Evolutionary conservation across 345 rosid species (phyloP).

Genomic region (Hibiscus tridactylites): DNA sequence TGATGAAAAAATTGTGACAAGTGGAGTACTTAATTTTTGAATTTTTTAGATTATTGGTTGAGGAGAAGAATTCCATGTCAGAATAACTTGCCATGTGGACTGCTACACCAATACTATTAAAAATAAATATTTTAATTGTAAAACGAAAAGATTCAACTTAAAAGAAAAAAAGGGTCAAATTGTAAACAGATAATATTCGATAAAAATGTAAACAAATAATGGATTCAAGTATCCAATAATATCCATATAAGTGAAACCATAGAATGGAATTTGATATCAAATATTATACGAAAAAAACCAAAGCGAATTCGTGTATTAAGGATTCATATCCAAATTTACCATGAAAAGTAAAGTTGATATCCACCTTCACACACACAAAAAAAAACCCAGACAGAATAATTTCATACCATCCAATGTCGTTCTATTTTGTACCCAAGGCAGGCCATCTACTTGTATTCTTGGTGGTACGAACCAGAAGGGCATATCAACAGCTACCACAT

Average conservation of each 20-base stretch:
- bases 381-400: neutral
- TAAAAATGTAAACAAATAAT: neutral
- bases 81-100: no score
- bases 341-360: neutral
- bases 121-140: no score
- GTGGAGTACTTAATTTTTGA: no score
- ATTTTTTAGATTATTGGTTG: no score
- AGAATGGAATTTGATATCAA: neutral
- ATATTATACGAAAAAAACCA: neutral
- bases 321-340: neutral
- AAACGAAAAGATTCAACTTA: no score
- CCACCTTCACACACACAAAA: neutral
- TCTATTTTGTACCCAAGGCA: neutral
- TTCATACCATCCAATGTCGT: neutral
- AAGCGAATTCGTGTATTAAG: neutral
- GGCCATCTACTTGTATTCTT: neutral
- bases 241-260: neutral
- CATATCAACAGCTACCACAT: constrained; percentile 10
- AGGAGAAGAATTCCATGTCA: no score
- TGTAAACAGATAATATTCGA: no score
- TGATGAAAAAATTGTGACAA: no score
- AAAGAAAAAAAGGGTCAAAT: no score
- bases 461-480: neutral
- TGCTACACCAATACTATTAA: no score
- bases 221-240: neutral